These are phyloP conservation scores for Massospora cicadina DNA, from an alignment of 371 early-diverging fungal genomes.

Conservation along the genomic window DNA sequence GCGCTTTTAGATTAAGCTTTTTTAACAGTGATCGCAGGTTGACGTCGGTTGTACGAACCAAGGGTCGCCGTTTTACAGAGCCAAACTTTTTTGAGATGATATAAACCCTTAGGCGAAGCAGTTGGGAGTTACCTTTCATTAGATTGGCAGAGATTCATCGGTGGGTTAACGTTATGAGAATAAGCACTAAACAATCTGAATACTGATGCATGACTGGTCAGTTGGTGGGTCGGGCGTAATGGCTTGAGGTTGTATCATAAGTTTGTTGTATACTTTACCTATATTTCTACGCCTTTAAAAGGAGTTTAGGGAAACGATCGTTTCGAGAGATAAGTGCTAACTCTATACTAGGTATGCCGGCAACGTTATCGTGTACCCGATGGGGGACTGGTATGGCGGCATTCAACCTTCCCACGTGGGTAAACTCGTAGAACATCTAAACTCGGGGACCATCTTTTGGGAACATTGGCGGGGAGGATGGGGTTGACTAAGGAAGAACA, in stretches of 20 bases:
- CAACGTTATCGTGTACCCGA: background rate
- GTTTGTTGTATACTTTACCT: background rate
- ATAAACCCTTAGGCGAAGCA: too few relatives aligned
- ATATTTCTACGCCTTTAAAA: too few relatives aligned
- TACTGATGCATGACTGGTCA: background rate
- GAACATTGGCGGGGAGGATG: background rate
- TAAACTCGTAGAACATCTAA: background rate
- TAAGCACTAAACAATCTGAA: background rate
- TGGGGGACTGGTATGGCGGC: constrained; percentile 5
- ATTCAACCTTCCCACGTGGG: background rate
- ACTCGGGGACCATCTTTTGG: background rate
- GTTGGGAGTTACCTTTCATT: too few relatives aligned
- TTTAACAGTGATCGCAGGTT: too few relatives aligned
- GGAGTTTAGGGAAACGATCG: too few relatives aligned
- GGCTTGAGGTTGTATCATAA: background rate
- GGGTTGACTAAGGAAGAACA: constrained; percentile 5
- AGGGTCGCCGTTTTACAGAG: too few relatives aligned
- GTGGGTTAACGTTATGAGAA: background rate
- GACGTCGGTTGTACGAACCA: too few relatives aligned
- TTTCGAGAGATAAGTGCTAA: too few relatives aligned
- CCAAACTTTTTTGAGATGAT: too few relatives aligned
- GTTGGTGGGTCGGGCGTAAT: background rate
- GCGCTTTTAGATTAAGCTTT: too few relatives aligned
- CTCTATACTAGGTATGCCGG: background rate
- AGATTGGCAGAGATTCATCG: too few relatives aligned